Conservation (phyloP, 2,329 filamentous ascomycete species). For the Colletotrichum gloeosporioides region DNA sequence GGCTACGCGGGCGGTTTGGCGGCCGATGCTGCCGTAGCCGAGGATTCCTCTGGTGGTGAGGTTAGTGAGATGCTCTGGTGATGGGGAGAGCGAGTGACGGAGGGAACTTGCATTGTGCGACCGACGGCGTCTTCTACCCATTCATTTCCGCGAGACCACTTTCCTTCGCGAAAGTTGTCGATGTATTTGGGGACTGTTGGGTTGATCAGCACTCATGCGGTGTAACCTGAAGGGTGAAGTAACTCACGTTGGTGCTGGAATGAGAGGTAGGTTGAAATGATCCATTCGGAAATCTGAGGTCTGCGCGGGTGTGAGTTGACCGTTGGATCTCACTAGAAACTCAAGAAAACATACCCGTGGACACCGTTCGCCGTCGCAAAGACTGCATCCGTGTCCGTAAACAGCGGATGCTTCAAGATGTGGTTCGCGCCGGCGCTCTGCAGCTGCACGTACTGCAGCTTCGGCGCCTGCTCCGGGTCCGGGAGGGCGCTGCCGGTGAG, state of each 20-base stretch:
- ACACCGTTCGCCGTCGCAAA: slow-evolving; percentile 64
- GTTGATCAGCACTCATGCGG: background rate
- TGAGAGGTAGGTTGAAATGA: slow-evolving; percentile 56
- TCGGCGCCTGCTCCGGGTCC: slow-evolving; percentile 45
- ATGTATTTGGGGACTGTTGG: slow-evolving; percentile 50
- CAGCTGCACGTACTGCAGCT: slow-evolving; percentile 59
- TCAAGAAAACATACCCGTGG: slow-evolving; percentile 49
- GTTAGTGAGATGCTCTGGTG: background rate
- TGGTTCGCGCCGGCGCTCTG: slow-evolving; percentile 60
- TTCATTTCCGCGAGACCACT: slow-evolving; percentile 43
- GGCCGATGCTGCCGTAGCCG: slow-evolving; percentile 60
- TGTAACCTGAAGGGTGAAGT: background rate
- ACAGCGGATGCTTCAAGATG: slow-evolving; percentile 50
- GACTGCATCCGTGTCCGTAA: slow-evolving; percentile 51
- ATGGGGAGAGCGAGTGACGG: background rate
- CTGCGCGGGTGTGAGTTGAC: slow-evolving; percentile 30
- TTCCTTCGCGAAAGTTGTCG: slow-evolving; percentile 45
- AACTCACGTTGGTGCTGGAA: slow-evolving; percentile 52
- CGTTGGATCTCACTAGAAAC: background rate
- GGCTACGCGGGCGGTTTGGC: slow-evolving; percentile 61
- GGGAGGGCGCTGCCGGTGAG: slow-evolving; percentile 50
- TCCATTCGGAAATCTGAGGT: slow-evolving; percentile 63
- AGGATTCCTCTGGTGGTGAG: slow-evolving; percentile 48
- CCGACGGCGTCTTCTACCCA: slow-evolving; percentile 48
- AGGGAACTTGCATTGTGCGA: slow-evolving; percentile 50